Conservation (phyloP, 2,329 filamentous ascomycete species). For the Mariannaea elegans region DNA sequence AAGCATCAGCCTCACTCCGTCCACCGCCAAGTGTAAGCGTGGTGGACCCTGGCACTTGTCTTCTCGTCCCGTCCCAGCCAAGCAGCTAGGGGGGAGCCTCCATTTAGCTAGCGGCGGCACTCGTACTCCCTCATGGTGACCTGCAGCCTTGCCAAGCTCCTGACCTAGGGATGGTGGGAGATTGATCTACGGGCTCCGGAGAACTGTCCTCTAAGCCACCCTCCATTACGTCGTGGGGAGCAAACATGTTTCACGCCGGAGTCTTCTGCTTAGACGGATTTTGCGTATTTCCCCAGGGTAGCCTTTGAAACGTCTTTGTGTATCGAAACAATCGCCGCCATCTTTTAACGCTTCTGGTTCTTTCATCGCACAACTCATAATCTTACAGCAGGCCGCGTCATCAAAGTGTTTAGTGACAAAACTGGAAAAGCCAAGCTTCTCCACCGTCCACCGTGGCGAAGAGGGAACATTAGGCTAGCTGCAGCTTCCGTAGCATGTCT, state of each 20-base stretch:
- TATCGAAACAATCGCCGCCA: background rate
- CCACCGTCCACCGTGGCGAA: conserved; percentile 8
- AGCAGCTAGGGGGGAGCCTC: conserved; percentile 12
- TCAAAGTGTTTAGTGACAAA: conserved; percentile 6
- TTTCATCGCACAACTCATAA: background rate
- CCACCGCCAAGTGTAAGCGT: conserved; percentile 14
- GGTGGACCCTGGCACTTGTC: conserved; percentile 28
- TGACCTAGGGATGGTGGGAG: background rate
- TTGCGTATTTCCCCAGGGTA: background rate
- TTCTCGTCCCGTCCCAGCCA: conserved; percentile 4
- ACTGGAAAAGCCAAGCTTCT: background rate
- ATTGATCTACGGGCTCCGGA: background rate
- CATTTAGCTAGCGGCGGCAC: conserved; percentile 1
- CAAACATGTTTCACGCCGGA: conserved; percentile 1
- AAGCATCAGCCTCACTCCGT: conserved; percentile 31
- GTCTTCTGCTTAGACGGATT: too few species aligned
- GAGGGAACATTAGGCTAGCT: conserved; percentile 23
- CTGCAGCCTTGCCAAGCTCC: conserved; percentile 33
- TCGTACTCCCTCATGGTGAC: conserved; percentile 17
- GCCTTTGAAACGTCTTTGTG: background rate
- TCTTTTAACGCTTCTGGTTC: background rate
- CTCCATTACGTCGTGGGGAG: conserved; percentile 2
- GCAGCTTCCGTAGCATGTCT: conserved; percentile 10
- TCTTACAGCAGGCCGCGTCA: background rate
- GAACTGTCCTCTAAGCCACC: conserved; percentile 4